Base-by-base conservation (phyloP, 2,329 filamentous ascomycete species). In the Paecilomyces variotii region DNA sequence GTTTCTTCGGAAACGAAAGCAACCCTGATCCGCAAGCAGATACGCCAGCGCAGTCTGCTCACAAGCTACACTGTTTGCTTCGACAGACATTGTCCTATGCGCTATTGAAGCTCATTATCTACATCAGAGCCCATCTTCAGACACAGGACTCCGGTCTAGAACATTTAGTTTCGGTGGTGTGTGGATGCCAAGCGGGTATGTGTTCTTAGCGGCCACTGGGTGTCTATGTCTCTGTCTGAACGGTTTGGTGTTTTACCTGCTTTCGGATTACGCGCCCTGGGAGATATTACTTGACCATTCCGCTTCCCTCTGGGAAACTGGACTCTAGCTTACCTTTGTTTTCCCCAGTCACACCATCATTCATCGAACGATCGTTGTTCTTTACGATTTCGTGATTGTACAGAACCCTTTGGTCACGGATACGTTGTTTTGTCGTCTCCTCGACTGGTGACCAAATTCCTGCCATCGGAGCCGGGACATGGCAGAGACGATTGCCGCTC, bases 401-500 rank as follows among this genome's bases (percentile, higher is more conserved):
- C 14, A 19, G 39, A 24, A 14, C 39, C 6, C 19, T 45, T 7
- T 2, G 19, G 19, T 19, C 39, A 7, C 39, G 4, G 14, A 19
- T 45, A 19, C 39, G 14, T 45, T 4, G 39, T 45, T 45, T 19
- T 45, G 39, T 45, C 27, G 50, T 24, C 27, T 52, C 25, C 4
- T 28, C 6, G 50, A 52, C 24, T 14, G 50, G 50, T 26, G 14
- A 28, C 50, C 7, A 55, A 14, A 55, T 26, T 26, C 56, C 54
- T 56, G 54, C 51, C 52, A 25, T 60, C 57, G 24, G 27, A 51
- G 27, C 56, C 60, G 51, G 61, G 65, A 64, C 57, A 85, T 85
- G 82, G 79, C 78, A 64, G 79, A 81, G 67, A 80, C 79, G 62
- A 75, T 76, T 60, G 79, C 80, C 68, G 39, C 39, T 14, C 12